These are phyloP conservation scores for Pelargonium citronellum DNA, from an alignment of 441 rosid species.

Conservation along the genomic window DNA sequence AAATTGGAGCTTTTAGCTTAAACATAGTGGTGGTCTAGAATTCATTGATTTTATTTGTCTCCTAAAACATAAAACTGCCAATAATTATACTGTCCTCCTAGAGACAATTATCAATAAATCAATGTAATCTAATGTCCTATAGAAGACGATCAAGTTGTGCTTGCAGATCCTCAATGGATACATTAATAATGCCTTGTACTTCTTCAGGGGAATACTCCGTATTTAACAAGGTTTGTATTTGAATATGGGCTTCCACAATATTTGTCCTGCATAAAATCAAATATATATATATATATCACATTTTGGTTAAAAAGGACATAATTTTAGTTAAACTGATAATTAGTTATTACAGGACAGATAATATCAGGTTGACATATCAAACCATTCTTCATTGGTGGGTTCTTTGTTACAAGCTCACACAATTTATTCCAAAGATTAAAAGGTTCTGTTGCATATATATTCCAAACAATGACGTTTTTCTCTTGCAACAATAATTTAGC, in stretches of 20 bases:
- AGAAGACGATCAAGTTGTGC: conserved; percentile 66
- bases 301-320: background rate
- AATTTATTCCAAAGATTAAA: background rate
- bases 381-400: too few relatives aligned
- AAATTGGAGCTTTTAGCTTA: too few relatives aligned
- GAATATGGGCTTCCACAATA: conserved; percentile 87
- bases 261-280: conserved; percentile 57
- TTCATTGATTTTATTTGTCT: too few relatives aligned
- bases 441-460: background rate
- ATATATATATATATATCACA: background rate
- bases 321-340: background rate
- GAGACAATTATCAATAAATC: too few relatives aligned
- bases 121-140: conserved; percentile 19
- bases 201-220: conserved; percentile 75
- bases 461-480: background rate
- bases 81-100: too few relatives aligned
- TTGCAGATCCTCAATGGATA: conserved; percentile 55
- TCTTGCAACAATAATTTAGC: background rate
- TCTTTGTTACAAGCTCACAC: too few relatives aligned
- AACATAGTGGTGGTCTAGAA: too few relatives aligned
- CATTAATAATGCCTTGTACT: conserved; percentile 44
- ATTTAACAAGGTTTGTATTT: conserved; percentile 60
- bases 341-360: background rate
- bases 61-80: too few relatives aligned
- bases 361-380: background rate